Evolutionary conservation across 2,329 filamentous ascomycete species (phyloP).

Genomic region (Colletotrichum scovillei): DNA sequence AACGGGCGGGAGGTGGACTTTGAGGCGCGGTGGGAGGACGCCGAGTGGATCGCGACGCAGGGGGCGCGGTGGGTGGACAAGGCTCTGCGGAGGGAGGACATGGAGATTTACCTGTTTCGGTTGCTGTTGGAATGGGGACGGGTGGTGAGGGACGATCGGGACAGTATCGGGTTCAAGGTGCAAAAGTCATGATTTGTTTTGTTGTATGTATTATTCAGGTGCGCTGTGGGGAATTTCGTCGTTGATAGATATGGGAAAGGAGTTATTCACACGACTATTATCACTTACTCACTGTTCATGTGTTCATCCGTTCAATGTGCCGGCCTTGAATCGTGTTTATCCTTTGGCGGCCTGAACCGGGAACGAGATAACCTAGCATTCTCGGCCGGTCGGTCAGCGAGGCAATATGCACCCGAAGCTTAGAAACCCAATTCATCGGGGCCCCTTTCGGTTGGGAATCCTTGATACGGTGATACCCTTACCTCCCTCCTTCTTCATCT

Average conservation of each 20-base stretch:
- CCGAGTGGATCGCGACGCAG: slow-evolving; percentile 72
- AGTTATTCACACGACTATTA: not conserved
- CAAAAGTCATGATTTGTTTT: not conserved
- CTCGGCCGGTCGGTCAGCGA: not conserved
- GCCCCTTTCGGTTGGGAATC: not conserved
- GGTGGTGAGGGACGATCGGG: slow-evolving; percentile 70
- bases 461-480: not conserved
- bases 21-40: slow-evolving; percentile 63
- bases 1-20: slow-evolving; percentile 60
- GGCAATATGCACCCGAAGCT: not conserved
- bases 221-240: not conserved
- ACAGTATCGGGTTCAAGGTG: slow-evolving; percentile 54
- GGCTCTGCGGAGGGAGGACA: slow-evolving; percentile 77
- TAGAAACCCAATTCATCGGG: not conserved
- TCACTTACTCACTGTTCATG: not conserved
- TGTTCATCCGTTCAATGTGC: not conserved
- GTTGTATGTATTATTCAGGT: not conserved
- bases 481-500: not conserved
- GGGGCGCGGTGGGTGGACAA: slow-evolving; percentile 73
- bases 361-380: not conserved
- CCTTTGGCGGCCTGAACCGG: not conserved
- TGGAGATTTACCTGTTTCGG: slow-evolving; percentile 84
- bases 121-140: slow-evolving; percentile 82
- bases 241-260: not conserved
- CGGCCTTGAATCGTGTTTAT: not conserved